Evolutionary conservation across 2,329 filamentous ascomycete species (phyloP).

Genomic region (Aspergillus persii): DNA sequence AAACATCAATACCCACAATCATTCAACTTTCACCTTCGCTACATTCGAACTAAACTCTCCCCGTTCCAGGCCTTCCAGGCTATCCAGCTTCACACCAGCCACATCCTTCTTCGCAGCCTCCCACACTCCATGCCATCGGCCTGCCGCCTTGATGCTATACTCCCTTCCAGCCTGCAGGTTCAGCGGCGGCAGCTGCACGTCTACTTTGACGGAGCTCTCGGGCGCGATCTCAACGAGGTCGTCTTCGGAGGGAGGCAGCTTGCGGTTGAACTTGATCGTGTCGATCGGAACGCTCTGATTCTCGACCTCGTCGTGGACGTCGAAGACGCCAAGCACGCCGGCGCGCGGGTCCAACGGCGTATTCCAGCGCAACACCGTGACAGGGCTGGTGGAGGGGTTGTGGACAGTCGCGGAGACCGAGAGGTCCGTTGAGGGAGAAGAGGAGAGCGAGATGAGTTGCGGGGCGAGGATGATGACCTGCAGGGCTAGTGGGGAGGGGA

Average conservation of each 20-base stretch:
- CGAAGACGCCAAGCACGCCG: conserved; percentile 30
- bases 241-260: conserved; percentile 27
- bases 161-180: conserved; percentile 28
- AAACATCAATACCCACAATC: neutral
- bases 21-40: neutral
- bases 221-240: conserved; percentile 33
- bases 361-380: conserved; percentile 39
- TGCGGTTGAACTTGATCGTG: conserved; percentile 33
- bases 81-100: neutral
- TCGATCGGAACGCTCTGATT: conserved; percentile 23
- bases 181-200: conserved; percentile 26
- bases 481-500: neutral
- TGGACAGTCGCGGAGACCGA: conserved; percentile 24
- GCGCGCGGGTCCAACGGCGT: conserved; percentile 37
- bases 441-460: conserved; percentile 2
- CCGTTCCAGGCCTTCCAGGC: neutral
- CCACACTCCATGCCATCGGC: conserved; percentile 39
- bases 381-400: conserved; percentile 24
- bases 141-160: conserved; percentile 33
- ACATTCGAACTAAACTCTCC: neutral
- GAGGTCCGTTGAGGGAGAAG: neutral
- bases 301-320: conserved; percentile 23
- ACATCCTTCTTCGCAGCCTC: neutral
- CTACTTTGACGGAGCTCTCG: conserved; percentile 18
- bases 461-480: neutral